Evolutionary conservation across 2,329 filamentous ascomycete genomes (phyloP), one percentile per base, ranked within the genome.

Genomic region (Botrytis galanthina): DNA sequence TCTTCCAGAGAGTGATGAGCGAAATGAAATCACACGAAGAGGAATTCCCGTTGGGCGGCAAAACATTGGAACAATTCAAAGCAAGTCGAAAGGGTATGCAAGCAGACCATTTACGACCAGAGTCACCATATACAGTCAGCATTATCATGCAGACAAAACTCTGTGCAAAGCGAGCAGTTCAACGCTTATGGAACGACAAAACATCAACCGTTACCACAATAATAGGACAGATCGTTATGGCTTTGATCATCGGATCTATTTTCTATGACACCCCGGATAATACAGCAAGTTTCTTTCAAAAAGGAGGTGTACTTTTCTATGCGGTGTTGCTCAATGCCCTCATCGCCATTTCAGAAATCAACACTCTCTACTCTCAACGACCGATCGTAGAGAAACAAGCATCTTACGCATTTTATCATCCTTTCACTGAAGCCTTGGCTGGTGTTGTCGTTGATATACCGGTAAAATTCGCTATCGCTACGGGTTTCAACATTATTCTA

Each of bases 381-480:
- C 92, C 93, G 0, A 97, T 97, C 78, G 93, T 98, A 74, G 94
- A 97, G 81, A 97, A 97, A 81, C 95, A 98, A 78, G 85, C 87
- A 71, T 90, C 92, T 70, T 98, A 97, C 81, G 94, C 94, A 32
- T 87, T 98, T 37, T 97, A 98, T 78, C 95, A 97, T 79, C 94
- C 95, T 0, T 95, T 92, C 20, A 92, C 94, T 9, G 94, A 98
- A 85, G 93, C 94, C 22, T 86, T 95, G 68, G 90, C 94, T 0
- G 96, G 93, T 26, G 96, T 97, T 90, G 83, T 98, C 44, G 92
- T 89, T 75, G 95, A 98, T 78, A 84, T 97, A 83, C 94, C 95
- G 0, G 94, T 94, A 82, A 97, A 96, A 82, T 83, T 97, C 16
- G 37, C 82, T 26, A 95, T 95, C 79, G 84, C 89, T 1, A 87